A percentile compares a stretch with the other conserved stretches of the same genome.
Evolutionary conservation across 176 grass and related monocot genomes (phyloP).

Genomic region (Lolium perenne): DNA sequence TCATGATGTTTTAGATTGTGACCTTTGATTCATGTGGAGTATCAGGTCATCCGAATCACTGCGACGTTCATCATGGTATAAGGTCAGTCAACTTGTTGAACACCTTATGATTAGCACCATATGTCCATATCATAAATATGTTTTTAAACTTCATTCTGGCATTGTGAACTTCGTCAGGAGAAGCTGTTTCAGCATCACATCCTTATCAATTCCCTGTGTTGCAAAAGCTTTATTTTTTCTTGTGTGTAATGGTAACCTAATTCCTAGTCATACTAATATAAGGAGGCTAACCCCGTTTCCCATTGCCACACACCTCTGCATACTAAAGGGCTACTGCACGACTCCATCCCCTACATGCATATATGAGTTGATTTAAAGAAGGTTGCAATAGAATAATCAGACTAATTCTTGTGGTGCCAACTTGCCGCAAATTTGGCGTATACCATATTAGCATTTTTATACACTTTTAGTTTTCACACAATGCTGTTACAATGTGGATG

Average conservation of each 20-base stretch:
- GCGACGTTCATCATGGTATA: constrained; percentile 80
- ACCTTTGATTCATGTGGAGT: constrained; percentile 90
- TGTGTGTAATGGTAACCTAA: not conserved
- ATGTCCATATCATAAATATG: not conserved
- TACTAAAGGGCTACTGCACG: not conserved
- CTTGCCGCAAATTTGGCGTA: not conserved
- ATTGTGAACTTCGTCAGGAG: not conserved
- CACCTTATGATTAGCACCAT: not conserved
- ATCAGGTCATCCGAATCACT: constrained; percentile 87
- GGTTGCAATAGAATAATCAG: not conserved
- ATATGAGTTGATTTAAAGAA: not conserved
- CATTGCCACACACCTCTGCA: not conserved
- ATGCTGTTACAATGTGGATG: not conserved
- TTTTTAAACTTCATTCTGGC: not conserved
- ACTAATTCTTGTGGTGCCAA: not conserved
- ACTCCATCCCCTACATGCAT: not conserved
- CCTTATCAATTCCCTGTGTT: not conserved
- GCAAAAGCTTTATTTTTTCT: not conserved
- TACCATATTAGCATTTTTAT: not conserved
- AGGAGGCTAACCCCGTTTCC: not conserved
- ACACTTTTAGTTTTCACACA: not conserved
- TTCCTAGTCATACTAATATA: not conserved
- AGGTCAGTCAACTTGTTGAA: constrained; percentile 48
- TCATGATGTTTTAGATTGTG: constrained; percentile 58
- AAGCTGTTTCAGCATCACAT: not conserved